phyloP scores from a whole-genome alignment of 2,329 filamentous ascomycete species.

The Calonectria leucothoes region DNA sequence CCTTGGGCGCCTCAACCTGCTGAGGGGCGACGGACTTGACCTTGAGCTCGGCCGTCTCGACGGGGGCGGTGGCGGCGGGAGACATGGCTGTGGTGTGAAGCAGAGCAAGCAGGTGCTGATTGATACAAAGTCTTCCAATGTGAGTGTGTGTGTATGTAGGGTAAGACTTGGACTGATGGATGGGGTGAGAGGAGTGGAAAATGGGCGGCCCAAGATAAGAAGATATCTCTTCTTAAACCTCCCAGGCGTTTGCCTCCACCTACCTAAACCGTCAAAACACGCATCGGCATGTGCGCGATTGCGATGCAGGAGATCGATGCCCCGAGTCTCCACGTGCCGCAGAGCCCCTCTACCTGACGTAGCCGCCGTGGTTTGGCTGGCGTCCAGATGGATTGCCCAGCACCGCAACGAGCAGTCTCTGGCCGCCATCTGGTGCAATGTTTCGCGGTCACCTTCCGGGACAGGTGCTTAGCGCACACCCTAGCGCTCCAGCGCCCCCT shows the following conservation, averaged over 20 bases:
- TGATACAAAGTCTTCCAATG: neutral
- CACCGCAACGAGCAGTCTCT: neutral
- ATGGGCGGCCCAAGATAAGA: neutral
- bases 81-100: neutral
- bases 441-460: constrained; percentile 19
- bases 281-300: constrained; percentile 3
- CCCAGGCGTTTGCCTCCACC: neutral
- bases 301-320: neutral
- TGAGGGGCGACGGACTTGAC: constrained; percentile 3
- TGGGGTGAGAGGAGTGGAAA: neutral
- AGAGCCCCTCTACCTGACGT: neutral
- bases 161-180: neutral
- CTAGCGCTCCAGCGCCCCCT: neutral
- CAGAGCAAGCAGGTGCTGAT: neutral
- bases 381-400: neutral
- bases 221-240: constrained; percentile 13
- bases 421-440: neutral
- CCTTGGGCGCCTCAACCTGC: neutral
- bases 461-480: neutral
- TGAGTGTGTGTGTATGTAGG: neutral
- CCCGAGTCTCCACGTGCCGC: constrained; percentile 7
- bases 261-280: constrained; percentile 6
- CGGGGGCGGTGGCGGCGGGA: constrained; percentile 3
- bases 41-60: constrained; percentile 13
- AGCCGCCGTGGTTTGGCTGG: neutral